Base-by-base conservation (phyloP, 2,329 filamentous ascomycete genomes). In the Fusarium virguliforme region DNA sequence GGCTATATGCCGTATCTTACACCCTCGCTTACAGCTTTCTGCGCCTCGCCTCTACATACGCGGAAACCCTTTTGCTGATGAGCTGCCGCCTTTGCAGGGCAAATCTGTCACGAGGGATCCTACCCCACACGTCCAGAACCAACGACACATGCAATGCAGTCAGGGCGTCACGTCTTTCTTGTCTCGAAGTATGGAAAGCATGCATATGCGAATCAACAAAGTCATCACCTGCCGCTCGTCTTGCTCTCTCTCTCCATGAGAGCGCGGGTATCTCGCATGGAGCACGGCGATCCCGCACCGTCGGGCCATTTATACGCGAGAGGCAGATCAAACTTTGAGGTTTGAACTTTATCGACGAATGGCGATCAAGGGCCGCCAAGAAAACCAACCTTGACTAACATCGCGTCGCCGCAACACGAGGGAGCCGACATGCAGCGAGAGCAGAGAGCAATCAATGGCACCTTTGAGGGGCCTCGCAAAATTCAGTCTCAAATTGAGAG, bases 331-430 rank as follows among this genome's bases (percentile, higher is more conserved):
- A 62, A 57, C 32, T 48, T 30, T 28, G 68, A 32, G 34, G 57
- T 61, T 68, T 50, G 43, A 51, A n/a, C 46, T 60, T 63, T 62
- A 71, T 70, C 69, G 58, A 46, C 68, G 35, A 53, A 58, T 46
- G 55, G 59, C 58, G 69, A 72, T 71, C 65, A 41, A 61, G 37
- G 28, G 12, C 37, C 8, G 48, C 37, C 41, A 46, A 54, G 51
- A 18, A 18, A 18, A 18, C 54, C 35, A 30, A 12, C 37, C 18
- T 18, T 26, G 32, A 67, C 30, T 34, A 64, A 51, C 32, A 26
- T 50, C 56, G 30, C 41, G 46, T 68, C 30, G 53, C 65, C 18
- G 24, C 24, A 56, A 28, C 35, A 56, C 24, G 26, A 56, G 37
- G 53, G 34, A 24, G 12, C 30, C 15, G 43, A 48, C 15, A 48